Percentiles rank a stretch among this genome's conserved stretches.
Conservation (phyloP, 208 protist species). For the Trypanosomatidae sp. region DNA sequence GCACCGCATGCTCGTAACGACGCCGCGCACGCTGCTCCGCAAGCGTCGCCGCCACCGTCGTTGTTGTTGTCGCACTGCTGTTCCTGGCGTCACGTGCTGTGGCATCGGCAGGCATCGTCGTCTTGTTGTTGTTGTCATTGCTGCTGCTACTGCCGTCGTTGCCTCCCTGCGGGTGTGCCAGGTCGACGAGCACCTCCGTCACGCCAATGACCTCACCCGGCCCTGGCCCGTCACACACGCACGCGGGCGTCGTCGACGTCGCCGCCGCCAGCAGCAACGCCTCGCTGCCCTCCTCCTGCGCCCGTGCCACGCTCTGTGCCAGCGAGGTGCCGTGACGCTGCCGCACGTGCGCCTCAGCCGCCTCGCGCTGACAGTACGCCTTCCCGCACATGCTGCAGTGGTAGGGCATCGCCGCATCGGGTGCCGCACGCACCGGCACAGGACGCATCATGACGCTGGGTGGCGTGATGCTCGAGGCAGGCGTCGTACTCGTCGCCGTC, state of each 20-base stretch:
- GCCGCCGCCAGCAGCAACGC: not conserved
- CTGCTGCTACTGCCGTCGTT: not conserved
- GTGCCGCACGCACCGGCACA: not conserved
- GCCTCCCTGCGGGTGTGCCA: not conserved
- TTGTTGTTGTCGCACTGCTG: no score
- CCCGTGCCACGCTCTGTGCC: no score
- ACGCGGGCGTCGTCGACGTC: conserved; percentile 10
- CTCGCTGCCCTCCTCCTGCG: not conserved
- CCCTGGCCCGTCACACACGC: conserved; percentile 20
- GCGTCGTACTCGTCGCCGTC: no score
- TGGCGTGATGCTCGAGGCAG: no score
- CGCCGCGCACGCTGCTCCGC: no score
- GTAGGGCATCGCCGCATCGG: no score
- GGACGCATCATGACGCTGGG: no score
- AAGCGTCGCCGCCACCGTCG: no score
- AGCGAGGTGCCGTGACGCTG: conserved; percentile 12
- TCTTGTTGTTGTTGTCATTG: no score
- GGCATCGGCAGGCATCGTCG: no score
- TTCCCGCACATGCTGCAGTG: conserved; percentile 55
- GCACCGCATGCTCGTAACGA: no score
- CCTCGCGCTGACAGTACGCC: conserved; percentile 15
- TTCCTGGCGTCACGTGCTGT: no score
- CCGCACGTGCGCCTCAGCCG: conserved; percentile 34
- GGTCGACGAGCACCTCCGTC: conserved; percentile 4
- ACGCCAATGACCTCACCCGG: conserved; percentile 36